Evolutionary conservation across 1,284 basidiomycete species (phyloP).

Genomic region (Apiotrichum siamense): DNA sequence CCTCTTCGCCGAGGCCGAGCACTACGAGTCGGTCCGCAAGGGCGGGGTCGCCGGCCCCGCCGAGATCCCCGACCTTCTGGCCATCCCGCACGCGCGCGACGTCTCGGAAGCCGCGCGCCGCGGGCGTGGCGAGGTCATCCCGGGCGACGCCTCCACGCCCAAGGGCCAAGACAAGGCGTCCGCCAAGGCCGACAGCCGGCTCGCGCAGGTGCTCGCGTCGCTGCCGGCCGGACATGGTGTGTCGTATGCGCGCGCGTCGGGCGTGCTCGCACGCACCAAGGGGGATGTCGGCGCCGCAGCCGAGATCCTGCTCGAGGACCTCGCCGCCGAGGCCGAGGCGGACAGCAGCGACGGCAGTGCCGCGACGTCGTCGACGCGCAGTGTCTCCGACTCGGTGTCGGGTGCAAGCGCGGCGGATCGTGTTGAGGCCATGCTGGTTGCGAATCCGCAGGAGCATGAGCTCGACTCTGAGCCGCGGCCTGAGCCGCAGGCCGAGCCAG

Average conservation of each 20-base stretch:
- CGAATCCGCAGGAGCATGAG: no score
- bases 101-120: conserved; percentile 31
- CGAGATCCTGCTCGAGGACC: conserved; percentile 36
- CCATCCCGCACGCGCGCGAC: conserved; percentile 35
- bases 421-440: conserved; percentile 2
- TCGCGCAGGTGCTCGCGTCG: conserved; percentile 24
- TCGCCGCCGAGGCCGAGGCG: conserved; percentile 19
- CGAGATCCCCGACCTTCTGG: conserved; percentile 33
- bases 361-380: not conserved
- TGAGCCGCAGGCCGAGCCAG: not conserved
- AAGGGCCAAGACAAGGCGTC: not conserved
- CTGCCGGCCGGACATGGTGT: conserved; percentile 31
- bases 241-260: conserved; percentile 14
- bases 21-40: conserved; percentile 36
- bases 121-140: conserved; percentile 29
- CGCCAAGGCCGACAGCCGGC: conserved; percentile 2
- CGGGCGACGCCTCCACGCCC: conserved; percentile 8
- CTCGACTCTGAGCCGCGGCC: no score
- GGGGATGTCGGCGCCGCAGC: conserved; percentile 35
- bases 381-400: not conserved
- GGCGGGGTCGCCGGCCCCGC: conserved; percentile 30
- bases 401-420: not conserved
- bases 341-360: conserved; percentile 1
- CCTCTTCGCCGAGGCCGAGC: conserved; percentile 41
- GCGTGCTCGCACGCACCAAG: conserved; percentile 28